Base-by-base conservation (phyloP, 257 asterid species). In the Salvia miltiorrhiza region DNA sequence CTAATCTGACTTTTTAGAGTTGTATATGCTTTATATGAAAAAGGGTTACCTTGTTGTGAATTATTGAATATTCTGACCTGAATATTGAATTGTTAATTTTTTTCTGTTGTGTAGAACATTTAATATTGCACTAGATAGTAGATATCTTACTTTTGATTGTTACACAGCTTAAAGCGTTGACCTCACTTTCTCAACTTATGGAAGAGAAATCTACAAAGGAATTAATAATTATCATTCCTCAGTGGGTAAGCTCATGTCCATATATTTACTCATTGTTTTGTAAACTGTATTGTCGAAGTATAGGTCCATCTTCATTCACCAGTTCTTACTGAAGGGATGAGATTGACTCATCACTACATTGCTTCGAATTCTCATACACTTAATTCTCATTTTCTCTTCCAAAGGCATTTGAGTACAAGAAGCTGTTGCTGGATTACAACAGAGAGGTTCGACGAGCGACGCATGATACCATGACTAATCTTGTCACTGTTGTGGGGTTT, bases 361-460 rank as follows among this genome's bases (percentile, higher is more conserved):
- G 21, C 23, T 52, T 56, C 60, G 17, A 32, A 62, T 35, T 47
- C 68, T 53, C 68, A 54, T 7, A 13, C 65, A 24, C 44, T 55
- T 23, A 43, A 65, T 61, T 62, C 59, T 76, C 45, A 33, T 84
- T 54, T 66, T 70, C 19, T 12, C 30, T 73, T 63, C 12, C 71
- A 33, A 60, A 94, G 99, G 87, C 94, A 82, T 94, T 94, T 79
- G 99, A 91, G 70, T 94, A 91, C 85, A 89, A 82, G 90, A 91
- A 94, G 83, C 83, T 94, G 73, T 81, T 94, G 65, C 78, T 89
- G 81, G 99, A 91, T 77, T 94, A 94, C 85, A 94, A 74, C 81
- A 79, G 99, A 79, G 99, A 94, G 58, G 99, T 94, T 70, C 89
- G 99, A 45, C 92, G 96, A 77, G 95, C 96, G 73, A 89, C 99